These are phyloP conservation scores for Pichia sp. DNA, from an alignment of 1,139 yeast species.

Conservation along the genomic window DNA sequence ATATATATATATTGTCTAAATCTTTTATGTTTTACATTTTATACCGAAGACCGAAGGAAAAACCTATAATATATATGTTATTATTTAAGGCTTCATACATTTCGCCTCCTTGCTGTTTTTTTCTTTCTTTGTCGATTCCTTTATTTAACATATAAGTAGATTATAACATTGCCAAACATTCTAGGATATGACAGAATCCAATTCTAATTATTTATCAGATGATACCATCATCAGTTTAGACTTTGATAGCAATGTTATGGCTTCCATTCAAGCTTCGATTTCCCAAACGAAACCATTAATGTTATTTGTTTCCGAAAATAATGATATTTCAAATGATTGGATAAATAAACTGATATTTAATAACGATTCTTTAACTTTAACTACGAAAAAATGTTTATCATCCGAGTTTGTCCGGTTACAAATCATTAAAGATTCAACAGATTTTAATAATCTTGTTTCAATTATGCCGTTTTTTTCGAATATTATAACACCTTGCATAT, in stretches of 20 bases:
- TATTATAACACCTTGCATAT: slow-evolving; percentile 42
- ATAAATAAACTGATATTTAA: slow-evolving; percentile 16
- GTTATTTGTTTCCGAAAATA: slow-evolving; percentile 32
- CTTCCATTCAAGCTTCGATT: slow-evolving; percentile 36
- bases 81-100: no score
- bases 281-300: slow-evolving; percentile 35
- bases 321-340: slow-evolving; percentile 24
- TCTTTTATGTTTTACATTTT: no score
- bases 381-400: slow-evolving; percentile 25
- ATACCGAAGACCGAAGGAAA: no score
- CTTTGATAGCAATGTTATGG: slow-evolving; percentile 7
- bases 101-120: no score
- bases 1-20: no score
- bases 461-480: slow-evolving; percentile 40
- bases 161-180: no score
- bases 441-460: slow-evolving; percentile 44
- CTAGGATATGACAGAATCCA: no score
- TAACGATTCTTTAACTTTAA: slow-evolving; percentile 14
- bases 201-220: no score
- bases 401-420: slow-evolving; percentile 41
- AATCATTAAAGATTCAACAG: slow-evolving; percentile 39
- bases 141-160: no score
- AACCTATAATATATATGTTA: no score
- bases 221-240: no score
- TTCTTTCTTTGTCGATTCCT: no score